These are phyloP conservation scores for Nakazawaea anatomiae DNA, from an alignment of 805 yeast species.

Conservation along the genomic window DNA sequence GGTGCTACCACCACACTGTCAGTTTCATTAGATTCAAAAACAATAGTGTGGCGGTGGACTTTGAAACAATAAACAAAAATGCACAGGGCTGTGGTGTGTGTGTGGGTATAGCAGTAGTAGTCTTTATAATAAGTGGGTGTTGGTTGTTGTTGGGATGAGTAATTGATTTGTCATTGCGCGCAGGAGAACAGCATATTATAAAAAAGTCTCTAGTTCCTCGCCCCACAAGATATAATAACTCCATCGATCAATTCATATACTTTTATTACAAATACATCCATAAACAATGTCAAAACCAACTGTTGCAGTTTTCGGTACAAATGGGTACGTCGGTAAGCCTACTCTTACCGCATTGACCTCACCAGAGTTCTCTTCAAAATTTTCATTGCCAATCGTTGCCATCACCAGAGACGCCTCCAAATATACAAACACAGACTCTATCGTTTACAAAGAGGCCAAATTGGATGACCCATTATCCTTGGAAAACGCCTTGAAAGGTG, in stretches of 20 bases:
- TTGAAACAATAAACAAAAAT: no score
- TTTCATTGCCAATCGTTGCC: slow-evolving; percentile 43
- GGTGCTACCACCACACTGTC: no score
- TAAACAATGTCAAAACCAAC: slow-evolving; percentile 19
- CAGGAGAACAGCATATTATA: not conserved
- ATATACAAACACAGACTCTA: slow-evolving; percentile 22
- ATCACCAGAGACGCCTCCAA: slow-evolving; percentile 39
- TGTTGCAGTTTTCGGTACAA: slow-evolving; percentile 47
- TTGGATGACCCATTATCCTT: slow-evolving; percentile 22
- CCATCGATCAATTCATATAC: no score
- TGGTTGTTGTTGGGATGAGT: not conserved
- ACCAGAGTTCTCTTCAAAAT: slow-evolving; percentile 33
- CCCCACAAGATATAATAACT: no score
- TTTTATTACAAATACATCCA: not conserved
- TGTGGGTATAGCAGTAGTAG: no score
- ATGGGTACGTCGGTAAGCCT: slow-evolving; percentile 48
- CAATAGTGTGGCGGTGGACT: no score
- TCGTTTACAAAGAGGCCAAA: slow-evolving; percentile 34
- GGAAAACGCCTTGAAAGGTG: slow-evolving; percentile 35
- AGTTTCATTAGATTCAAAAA: no score
- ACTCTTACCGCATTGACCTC: slow-evolving; percentile 38
- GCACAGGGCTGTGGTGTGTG: no score
- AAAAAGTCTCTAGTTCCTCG: no score
- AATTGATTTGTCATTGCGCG: not conserved
- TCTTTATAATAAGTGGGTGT: no score